Base-by-base conservation (phyloP, 495 filamentous ascomycete genomes). In the Penicilliopsis zonata region DNA sequence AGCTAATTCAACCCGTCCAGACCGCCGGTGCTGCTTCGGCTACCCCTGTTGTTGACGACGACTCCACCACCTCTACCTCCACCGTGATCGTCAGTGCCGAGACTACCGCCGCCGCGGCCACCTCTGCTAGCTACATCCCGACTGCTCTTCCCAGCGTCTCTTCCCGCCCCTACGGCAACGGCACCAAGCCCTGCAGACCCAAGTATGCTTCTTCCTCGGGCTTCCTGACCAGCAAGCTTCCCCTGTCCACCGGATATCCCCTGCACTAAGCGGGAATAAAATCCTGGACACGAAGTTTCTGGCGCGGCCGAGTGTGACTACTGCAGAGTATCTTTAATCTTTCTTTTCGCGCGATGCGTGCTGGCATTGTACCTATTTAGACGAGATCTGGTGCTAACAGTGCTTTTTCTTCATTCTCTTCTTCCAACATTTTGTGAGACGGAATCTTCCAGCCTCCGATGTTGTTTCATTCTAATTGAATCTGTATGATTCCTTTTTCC, bases 131-230 rank as follows among this genome's bases (percentile, higher is more conserved):
- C 15, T 29, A 46, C 21, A 39, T 18, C 24, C 30, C 43, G 28
- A 30, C 33, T 41, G 38, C 34, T 37, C 38, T 33, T 32, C 51
- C 42, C 18, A 48, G 42, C 30, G 44, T 37, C 24, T 30, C 40
- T 31, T 41, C 41, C 39, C 31, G 37, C 14, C 36, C 54, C 33
- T 52, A 40, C 43, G 43, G 37, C 44, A 62, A 63, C 42, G 51
- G 55, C 38, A 66, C 57, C 26, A 31, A 35, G 18, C 43, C 53
- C 24, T 37, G 36, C 26, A 34, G 40, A 43, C 39, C 40, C 44
- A 43, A 50, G 42, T 44, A 43, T 35, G 47, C 44, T 24, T 38
- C 52, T 10, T 46, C 57, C 26, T 55, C 53, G 15, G 57, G 56
- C 37, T 59, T 65, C 43, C 39, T 53, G 32, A 57, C 55, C 30